Evolutionary conservation across 176 grass and related monocot species (phyloP).

Genomic region (Juncus inflexus): DNA sequence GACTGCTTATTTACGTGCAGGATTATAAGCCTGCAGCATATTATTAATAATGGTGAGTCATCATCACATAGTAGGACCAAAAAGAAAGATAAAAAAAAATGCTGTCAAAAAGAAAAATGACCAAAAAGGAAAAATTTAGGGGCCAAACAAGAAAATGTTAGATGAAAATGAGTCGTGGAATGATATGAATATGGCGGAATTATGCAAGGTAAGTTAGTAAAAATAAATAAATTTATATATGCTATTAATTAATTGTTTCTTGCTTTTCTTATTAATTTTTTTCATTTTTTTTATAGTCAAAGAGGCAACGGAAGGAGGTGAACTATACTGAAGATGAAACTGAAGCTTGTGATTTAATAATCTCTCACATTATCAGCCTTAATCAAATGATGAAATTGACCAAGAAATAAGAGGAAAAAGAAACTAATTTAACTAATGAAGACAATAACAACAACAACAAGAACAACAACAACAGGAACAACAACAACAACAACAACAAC

Average conservation of each 20-base stretch:
- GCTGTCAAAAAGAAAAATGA: conserved; percentile 28
- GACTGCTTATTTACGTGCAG: no score
- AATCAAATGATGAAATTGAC: conserved; percentile 24
- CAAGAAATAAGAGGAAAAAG: conserved; percentile 11
- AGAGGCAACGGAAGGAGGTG: conserved; percentile 56
- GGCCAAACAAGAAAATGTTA: conserved; percentile 27
- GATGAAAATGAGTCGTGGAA: conserved; percentile 19
- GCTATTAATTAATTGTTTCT: conserved; percentile 13
- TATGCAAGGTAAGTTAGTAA: conserved; percentile 51
- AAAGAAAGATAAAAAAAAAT: conserved; percentile 27
- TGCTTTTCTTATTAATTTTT: conserved; percentile 19
- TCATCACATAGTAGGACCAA: conserved; percentile 21
- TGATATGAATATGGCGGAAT: conserved; percentile 15
- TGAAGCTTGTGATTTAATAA: conserved; percentile 37
- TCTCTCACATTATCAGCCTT: conserved; percentile 17
- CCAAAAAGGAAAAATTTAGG: conserved; percentile 32
- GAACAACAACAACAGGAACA: no score
- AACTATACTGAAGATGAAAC: conserved; percentile 63
- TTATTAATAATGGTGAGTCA: no score
- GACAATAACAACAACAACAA: background rate
- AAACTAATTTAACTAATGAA: conserved; percentile 23
- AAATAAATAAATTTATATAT: background rate
- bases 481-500: no score
- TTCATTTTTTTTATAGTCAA: conserved; percentile 49
- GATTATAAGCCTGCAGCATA: no score